Base-by-base conservation (phyloP, 73 alveolate genomes). In the Paraurostyla sp. region DNA sequence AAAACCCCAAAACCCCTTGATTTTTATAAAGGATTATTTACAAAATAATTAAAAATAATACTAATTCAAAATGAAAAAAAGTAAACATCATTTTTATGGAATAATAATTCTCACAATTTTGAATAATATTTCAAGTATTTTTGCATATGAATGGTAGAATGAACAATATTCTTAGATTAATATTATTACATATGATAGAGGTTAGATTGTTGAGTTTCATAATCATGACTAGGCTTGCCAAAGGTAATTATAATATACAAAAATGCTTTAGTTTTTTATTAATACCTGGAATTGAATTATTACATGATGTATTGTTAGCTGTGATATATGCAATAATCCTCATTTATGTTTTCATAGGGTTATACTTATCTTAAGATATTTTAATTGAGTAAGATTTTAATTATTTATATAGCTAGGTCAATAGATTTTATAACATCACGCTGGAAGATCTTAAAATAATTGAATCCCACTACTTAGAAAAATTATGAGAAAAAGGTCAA, bases 401-500 rank as follows among this genome's bases (percentile, higher is more conserved):
- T 22, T 0, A 13, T 7, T 40, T 69, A n/a, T 3, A 68, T 33
- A 3, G 42, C 11, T 73, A 73, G 86, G n/a, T 22, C 86, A 3
- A 46, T 73, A 7, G 59, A 49, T 48, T 27, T 33, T 16, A 48
- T 73, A 45, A 73, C 51, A 1, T 73, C 71, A 3, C 50, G 71
- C 6, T 73, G 30, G 40, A 43, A 73, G 29, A 48, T 73, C 0
- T 3, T 73, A 0, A 73, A 49, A 30, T 48, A 49, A 73, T 4
- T 45, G 33, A 73, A 73, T 27, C 71, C 71, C 7, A 0, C 27
- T 52, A 81, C 69, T 1, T 6, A 36, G 32, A 60, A 49, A 36
- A 69, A 68, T 49, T 22, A 68, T 2, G 82, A 42, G 29, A 58
- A 43, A n/a, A 20, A 51, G 29, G 96, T 91, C 6, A 81, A 91